Evolutionary conservation across 177 flowering plant genomes (phyloP).

Genomic region (Telopea speciosissima): DNA sequence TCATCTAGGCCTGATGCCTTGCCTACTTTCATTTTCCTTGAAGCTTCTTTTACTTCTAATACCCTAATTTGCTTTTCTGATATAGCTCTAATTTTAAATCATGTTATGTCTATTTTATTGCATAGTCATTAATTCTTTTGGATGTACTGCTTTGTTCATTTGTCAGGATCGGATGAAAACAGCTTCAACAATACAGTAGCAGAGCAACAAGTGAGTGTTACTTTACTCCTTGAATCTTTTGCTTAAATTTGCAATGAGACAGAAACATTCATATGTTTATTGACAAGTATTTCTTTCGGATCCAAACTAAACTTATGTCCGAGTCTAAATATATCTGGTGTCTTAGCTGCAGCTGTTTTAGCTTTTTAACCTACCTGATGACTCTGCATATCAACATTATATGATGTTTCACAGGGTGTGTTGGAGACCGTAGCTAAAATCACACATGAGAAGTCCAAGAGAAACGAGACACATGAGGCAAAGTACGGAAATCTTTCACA

Average conservation of each 20-base stretch:
- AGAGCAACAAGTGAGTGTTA: conserved; percentile 74
- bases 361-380: background rate
- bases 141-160: background rate
- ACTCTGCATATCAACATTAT: background rate
- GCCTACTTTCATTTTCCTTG: too few relatives aligned
- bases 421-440: conserved; percentile 91
- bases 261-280: background rate
- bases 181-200: conserved; percentile 89
- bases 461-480: conserved; percentile 66
- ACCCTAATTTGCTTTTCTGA: too few relatives aligned
- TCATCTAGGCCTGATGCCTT: too few relatives aligned
- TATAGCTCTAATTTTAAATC: too few relatives aligned
- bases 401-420: conserved; percentile 51
- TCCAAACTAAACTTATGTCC: too few relatives aligned
- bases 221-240: conserved; percentile 9
- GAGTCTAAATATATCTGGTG: background rate
- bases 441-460: conserved; percentile 75
- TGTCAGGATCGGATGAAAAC: conserved; percentile 55
- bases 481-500: conserved; percentile 43
- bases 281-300: too few relatives aligned
- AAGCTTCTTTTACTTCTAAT: too few relatives aligned
- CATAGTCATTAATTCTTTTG: too few relatives aligned
- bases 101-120: too few relatives aligned
- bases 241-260: background rate
- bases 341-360: background rate